These are phyloP conservation scores for Ustilago vetiveriae DNA, from an alignment of 1,284 basidiomycete genomes.

Conservation along the genomic window DNA sequence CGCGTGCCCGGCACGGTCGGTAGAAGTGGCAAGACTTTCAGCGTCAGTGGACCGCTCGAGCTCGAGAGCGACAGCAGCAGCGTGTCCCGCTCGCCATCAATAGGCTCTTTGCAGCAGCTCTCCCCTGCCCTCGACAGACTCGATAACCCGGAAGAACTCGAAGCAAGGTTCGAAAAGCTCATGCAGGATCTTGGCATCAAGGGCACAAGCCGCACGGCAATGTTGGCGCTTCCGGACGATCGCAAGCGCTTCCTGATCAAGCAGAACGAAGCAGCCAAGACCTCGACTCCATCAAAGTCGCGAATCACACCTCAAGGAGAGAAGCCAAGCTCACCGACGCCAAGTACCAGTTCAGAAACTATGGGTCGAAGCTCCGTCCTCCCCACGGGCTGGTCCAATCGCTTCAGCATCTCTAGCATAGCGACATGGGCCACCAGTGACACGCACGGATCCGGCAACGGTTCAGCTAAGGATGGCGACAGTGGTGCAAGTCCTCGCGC, in stretches of 20 bases:
- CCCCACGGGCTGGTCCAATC: constrained; percentile 73
- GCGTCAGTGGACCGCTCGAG: constrained; percentile 55
- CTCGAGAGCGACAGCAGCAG: constrained; percentile 41
- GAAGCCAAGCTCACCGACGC: constrained; percentile 74
- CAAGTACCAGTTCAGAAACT: constrained; percentile 70
- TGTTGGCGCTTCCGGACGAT: constrained; percentile 75
- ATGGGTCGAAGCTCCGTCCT: constrained; percentile 45
- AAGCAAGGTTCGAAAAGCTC: constrained; percentile 43
- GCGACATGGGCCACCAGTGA: constrained; percentile 68
- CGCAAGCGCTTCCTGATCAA: constrained; percentile 77
- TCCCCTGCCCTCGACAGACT: constrained; percentile 23
- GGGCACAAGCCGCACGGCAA: constrained; percentile 74
- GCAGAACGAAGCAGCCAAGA: constrained; percentile 52
- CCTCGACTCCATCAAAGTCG: constrained; percentile 32
- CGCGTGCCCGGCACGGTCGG: constrained; percentile 32
- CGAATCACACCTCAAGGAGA: constrained; percentile 10
- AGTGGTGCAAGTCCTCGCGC: constrained; percentile 15
- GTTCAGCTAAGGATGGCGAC: constrained; percentile 25
- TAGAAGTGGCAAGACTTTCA: constrained; percentile 41
- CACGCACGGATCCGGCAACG: constrained; percentile 17
- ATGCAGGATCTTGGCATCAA: constrained; percentile 72
- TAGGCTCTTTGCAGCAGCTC: constrained; percentile 19
- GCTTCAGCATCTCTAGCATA: constrained; percentile 79
- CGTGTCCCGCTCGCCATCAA: constrained; percentile 32
- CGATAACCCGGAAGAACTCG: constrained; percentile 33